Conservation (phyloP, 2,329 filamentous ascomycete genomes). For the Colletotrichum falcatum region DNA sequence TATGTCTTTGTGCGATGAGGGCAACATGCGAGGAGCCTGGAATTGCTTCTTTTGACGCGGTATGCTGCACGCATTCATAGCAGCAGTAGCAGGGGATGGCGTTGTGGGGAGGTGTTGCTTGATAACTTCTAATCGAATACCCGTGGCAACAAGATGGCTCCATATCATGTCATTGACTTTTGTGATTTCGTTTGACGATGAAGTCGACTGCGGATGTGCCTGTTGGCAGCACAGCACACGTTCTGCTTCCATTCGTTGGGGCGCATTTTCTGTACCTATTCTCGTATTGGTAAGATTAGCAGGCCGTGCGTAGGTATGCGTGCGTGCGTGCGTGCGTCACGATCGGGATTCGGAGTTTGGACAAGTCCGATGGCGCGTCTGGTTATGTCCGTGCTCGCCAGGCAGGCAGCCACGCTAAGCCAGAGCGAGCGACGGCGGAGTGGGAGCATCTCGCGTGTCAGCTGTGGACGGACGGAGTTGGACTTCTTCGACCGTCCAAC, state of each 20-base stretch:
- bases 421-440: no score
- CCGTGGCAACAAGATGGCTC: constrained; percentile 1
- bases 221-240: no score
- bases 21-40: constrained; percentile 8
- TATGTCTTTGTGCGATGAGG: background rate
- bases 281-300: no score
- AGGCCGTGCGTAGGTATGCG: no score
- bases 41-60: constrained; percentile 6
- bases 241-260: no score
- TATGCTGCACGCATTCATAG: constrained; percentile 1
- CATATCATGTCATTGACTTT: background rate
- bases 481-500: background rate
- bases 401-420: background rate
- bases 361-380: background rate
- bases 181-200: background rate
- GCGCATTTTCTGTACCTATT: no score
- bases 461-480: constrained; percentile 9
- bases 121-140: constrained; percentile 33
- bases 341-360: constrained; percentile 16
- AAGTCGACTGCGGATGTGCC: background rate
- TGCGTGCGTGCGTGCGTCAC: no score
- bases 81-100: constrained; percentile 2
- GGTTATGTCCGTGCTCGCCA: background rate
- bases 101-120: constrained; percentile 28
- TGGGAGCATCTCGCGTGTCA: no score